Base-by-base conservation (phyloP, 2,329 filamentous ascomycete genomes). In the Colletotrichum camelliae region DNA sequence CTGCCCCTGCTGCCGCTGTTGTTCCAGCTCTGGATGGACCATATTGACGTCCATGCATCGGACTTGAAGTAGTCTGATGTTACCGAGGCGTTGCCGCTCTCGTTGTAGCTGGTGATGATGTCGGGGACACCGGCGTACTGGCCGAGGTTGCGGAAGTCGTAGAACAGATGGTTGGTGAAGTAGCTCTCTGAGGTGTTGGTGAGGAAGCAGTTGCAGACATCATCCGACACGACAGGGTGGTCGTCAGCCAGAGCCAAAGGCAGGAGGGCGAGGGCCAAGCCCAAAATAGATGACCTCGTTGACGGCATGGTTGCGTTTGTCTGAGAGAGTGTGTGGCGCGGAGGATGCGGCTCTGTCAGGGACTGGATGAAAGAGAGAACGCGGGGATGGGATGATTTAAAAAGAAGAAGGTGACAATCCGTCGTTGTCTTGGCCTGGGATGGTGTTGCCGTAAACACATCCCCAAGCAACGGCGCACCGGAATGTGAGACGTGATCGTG, bases 111-210 rank as follows among this genome's bases (percentile, higher is more conserved):
- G 7, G 71, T 65, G 64, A 86, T 77, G 60, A 82, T 78, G 9
- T 79, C 67, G 1, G 87, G 85, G 10, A 85, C 82, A 61, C 80
- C 77, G 5, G 85, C 86, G 70, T 87, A 85, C 29, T 86, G 78
- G 3, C 80, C 57, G 24, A 88, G 84, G 52, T 81, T 81, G 61
- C 88, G 83, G 77, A 89, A 90, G 80, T 90, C 89, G 77, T 87
- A 88, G 82, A 90, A 90, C 48, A 81, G 79, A 79, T 89, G 89
- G 21, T 83, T 81, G 21, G 83, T 81, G 78, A 87, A 90, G 81
- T 86, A 90, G 57, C 80, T 79, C 58, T 83, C 83, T 15, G 84
- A 86, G 60, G 84, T 86, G 77, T 90, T 89, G 78, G 86, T 88
- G 66, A 87, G 80, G 78, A 85, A 91, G 79, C 89, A 90, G 72